These are phyloP conservation scores for Hyphopichia buzzinii DNA, from an alignment of 1,139 yeast species.

Conservation along the genomic window DNA sequence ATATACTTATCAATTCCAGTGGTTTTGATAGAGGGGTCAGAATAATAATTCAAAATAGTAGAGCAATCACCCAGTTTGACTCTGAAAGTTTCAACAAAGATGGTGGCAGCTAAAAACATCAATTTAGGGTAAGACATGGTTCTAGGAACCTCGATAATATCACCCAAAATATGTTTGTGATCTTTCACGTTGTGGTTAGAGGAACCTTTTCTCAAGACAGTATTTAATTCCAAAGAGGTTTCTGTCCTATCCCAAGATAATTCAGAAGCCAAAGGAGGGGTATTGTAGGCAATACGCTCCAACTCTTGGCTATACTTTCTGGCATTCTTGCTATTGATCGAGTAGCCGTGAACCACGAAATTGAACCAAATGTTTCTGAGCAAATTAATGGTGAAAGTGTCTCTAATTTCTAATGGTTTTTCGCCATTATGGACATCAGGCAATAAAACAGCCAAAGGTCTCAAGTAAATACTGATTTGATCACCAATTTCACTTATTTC, in stretches of 20 bases:
- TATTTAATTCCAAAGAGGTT: constrained; percentile 86
- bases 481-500: constrained; percentile 78
- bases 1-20: constrained; percentile 74
- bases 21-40: constrained; percentile 77
- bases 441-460: constrained; percentile 72
- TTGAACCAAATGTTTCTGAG: constrained; percentile 95
- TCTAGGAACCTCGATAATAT: constrained; percentile 49
- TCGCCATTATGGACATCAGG: constrained; percentile 53
- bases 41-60: constrained; percentile 68
- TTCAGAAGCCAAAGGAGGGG: constrained; percentile 94
- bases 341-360: constrained; percentile 87
- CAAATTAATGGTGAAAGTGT: constrained; percentile 49
- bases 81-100: constrained; percentile 74
- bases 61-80: constrained; percentile 82
- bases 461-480: constrained; percentile 65
- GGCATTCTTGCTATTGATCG: constrained; percentile 57
- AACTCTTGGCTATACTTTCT: constrained; percentile 47
- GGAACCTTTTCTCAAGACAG: constrained; percentile 87
- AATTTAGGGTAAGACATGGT: constrained; percentile 73
- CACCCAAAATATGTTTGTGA: constrained; percentile 61
- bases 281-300: constrained; percentile 72
- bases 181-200: constrained; percentile 78
- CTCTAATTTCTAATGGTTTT: constrained; percentile 35
- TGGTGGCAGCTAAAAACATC: constrained; percentile 84
- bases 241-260: constrained; percentile 83